Conservation (phyloP, 768 basidiomycete species). For the Rhodotorula toruloides region DNA sequence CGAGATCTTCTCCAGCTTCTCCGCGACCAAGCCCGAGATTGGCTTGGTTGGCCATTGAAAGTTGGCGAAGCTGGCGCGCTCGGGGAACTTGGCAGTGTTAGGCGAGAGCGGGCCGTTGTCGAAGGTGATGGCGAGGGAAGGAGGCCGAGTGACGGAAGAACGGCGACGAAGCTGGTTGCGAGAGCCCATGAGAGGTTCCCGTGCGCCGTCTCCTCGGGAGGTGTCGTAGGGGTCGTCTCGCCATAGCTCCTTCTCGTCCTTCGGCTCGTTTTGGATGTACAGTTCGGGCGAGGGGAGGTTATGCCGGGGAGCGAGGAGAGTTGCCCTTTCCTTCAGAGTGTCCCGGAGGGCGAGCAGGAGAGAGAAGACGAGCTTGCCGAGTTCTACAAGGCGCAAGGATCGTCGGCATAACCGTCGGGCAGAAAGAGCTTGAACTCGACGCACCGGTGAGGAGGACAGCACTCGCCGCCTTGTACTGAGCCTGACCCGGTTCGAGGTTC, state of each 20-base stretch:
- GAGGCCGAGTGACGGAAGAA: background rate
- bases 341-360: conserved; percentile 36
- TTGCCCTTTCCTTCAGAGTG: conserved; percentile 25
- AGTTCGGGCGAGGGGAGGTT: conserved; percentile 30
- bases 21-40: conserved; percentile 21
- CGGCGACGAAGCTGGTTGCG: background rate
- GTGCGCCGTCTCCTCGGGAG: background rate
- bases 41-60: conserved; percentile 34
- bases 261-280: conserved; percentile 3
- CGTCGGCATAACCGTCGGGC: background rate
- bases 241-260: conserved; percentile 20
- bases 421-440: background rate
- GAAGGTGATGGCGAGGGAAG: conserved; percentile 15
- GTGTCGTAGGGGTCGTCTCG: conserved; percentile 31
- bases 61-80: conserved; percentile 11
- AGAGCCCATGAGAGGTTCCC: background rate
- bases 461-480: conserved; percentile 40
- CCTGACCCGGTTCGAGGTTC: conserved; percentile 25
- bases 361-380: conserved; percentile 42
- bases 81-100: conserved; percentile 13
- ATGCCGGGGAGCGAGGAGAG: conserved; percentile 26
- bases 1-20: conserved; percentile 30
- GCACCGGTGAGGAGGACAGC: conserved; percentile 40
- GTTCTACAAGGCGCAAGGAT: conserved; percentile 15
- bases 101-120: background rate